phyloP scores from a whole-genome alignment of 1,284 basidiomycete species.

The Apiotrichum gracile region DNA sequence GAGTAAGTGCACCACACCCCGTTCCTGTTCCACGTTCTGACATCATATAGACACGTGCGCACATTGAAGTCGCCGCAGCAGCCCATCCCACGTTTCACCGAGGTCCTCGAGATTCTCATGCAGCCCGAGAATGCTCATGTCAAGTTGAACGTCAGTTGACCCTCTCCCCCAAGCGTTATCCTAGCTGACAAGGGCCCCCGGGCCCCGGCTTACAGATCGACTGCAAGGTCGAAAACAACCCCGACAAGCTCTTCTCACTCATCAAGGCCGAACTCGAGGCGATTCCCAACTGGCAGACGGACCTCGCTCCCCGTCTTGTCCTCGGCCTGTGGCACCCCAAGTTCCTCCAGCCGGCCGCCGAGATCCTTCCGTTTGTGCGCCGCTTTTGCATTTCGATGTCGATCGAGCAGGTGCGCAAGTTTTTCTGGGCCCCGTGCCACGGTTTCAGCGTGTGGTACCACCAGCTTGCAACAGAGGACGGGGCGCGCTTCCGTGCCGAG shows the following conservation, averaged over 20 bases:
- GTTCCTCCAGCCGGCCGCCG: slow-evolving; percentile 72
- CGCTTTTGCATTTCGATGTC: slow-evolving; percentile 78
- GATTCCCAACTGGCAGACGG: slow-evolving; percentile 69
- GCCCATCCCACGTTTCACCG: slow-evolving; percentile 76
- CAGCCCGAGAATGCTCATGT: slow-evolving; percentile 57
- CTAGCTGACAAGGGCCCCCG: slow-evolving; percentile 68
- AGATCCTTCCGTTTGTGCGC: slow-evolving; percentile 70
- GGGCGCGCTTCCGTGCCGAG: slow-evolving; percentile 65
- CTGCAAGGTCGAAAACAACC: slow-evolving; percentile 82
- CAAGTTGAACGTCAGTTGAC: slow-evolving; percentile 68
- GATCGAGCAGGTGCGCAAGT: slow-evolving; percentile 60
- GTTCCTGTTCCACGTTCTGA: background rate
- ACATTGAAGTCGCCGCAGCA: slow-evolving; percentile 78
- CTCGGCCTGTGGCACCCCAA: slow-evolving; percentile 67
- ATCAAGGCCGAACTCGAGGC: slow-evolving; percentile 70
- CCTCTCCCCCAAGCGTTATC: slow-evolving; percentile 67
- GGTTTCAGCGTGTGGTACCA: slow-evolving; percentile 83
- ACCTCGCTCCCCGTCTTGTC: slow-evolving; percentile 81
- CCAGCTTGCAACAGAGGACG: slow-evolving; percentile 64
- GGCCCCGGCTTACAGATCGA: slow-evolving; percentile 36
- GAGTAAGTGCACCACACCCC: slow-evolving; percentile 32
- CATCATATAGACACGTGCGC: slow-evolving; percentile 56
- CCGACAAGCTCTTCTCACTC: slow-evolving; percentile 74
- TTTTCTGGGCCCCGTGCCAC: slow-evolving; percentile 86
- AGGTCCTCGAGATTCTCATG: slow-evolving; percentile 78